These are phyloP conservation scores for Solanum ossicruentum DNA, from an alignment of 257 asterid genomes.

Conservation along the genomic window DNA sequence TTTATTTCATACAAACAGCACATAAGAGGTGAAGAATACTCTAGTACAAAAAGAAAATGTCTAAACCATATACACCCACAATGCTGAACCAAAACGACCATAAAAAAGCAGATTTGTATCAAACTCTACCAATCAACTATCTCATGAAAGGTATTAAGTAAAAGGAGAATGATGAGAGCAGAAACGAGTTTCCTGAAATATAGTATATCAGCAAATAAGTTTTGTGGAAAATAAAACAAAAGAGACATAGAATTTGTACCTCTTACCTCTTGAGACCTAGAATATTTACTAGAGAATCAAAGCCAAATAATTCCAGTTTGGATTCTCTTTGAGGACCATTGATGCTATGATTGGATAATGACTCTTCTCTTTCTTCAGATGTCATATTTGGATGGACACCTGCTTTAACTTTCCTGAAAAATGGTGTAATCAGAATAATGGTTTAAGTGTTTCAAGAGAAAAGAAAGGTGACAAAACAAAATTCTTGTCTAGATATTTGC, in stretches of 20 bases:
- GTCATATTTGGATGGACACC: conserved; percentile 17
- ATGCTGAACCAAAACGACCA: not conserved
- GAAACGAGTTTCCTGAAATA: not conserved
- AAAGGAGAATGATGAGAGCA: not conserved
- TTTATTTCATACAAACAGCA: not conserved
- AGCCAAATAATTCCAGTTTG: conserved; percentile 91
- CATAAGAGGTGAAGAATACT: not conserved
- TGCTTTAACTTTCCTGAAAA: conserved; percentile 47
- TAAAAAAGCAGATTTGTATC: not conserved
- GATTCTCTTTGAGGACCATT: conserved; percentile 64
- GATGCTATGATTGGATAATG: conserved; percentile 33
- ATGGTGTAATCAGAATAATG: not conserved
- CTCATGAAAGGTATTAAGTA: not conserved
- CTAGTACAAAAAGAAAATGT: not conserved
- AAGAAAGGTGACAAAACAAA: not conserved
- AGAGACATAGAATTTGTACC: not conserved
- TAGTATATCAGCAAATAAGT: not conserved
- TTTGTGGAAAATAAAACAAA: not conserved
- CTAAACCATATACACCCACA: not conserved
- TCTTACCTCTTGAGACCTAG: conserved; percentile 91
- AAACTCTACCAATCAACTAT: not conserved
- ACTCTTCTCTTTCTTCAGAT: conserved; percentile 46
- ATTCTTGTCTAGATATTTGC: not conserved
- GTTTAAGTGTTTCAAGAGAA: not conserved
- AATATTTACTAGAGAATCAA: conserved; percentile 92